phyloP scores from a whole-genome alignment of 2,329 filamentous ascomycete species.

The Fusarium concolor region DNA sequence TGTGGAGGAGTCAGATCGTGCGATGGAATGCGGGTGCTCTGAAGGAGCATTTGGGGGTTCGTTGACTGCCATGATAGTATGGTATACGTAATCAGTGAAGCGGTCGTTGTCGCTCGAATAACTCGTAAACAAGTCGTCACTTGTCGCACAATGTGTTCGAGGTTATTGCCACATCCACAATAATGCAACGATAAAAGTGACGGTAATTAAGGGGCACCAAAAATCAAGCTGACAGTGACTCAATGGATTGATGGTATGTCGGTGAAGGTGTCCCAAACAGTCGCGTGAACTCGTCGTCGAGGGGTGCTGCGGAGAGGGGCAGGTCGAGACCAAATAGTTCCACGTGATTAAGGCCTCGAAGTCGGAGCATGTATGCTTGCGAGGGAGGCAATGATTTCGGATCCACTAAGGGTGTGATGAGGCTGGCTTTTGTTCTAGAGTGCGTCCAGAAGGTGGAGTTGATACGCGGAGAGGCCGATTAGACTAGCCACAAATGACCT shows the following conservation, averaged over 20 bases:
- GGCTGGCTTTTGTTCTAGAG: slow-evolving; percentile 36
- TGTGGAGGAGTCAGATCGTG: slow-evolving; percentile 53
- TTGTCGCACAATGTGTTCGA: slow-evolving; percentile 19
- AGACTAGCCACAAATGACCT: slow-evolving; percentile 30
- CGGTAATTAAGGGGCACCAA: neutral
- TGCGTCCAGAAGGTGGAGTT: slow-evolving; percentile 28
- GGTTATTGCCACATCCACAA: slow-evolving; percentile 24
- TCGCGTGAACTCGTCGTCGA: slow-evolving; percentile 27
- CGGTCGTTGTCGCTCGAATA: neutral
- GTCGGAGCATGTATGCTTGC: slow-evolving; percentile 24
- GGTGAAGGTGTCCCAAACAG: slow-evolving; percentile 8
- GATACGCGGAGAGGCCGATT: slow-evolving; percentile 34
- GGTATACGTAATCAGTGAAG: neutral
- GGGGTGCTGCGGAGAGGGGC: slow-evolving; percentile 17
- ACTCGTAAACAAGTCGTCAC: slow-evolving; percentile 14
- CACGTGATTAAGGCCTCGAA: slow-evolving; percentile 43
- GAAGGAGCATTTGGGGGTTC: slow-evolving; percentile 41
- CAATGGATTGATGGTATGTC: slow-evolving; percentile 11
- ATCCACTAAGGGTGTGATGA: slow-evolving; percentile 37
- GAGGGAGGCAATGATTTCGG: slow-evolving; percentile 24
- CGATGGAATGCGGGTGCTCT: slow-evolving; percentile 50
- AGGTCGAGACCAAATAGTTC: slow-evolving; percentile 41
- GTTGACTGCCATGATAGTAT: slow-evolving; percentile 41
- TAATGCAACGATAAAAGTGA: slow-evolving; percentile 6
- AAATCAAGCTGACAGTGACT: neutral